Base-by-base conservation (phyloP, 106 monocot genomes). In the Phalaenopsis aphrodite region DNA sequence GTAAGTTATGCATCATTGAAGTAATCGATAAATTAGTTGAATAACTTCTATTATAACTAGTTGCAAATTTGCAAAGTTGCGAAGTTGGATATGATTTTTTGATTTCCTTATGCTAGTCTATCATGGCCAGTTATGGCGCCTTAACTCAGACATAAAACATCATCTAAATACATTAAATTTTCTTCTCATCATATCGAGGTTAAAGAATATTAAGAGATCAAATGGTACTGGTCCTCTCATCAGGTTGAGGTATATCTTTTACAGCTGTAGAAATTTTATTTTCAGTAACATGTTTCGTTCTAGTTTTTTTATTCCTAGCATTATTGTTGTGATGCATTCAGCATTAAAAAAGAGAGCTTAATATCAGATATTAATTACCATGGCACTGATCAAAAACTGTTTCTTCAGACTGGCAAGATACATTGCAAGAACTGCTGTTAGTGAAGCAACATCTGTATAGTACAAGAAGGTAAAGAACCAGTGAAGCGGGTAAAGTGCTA, bases 391-490 rank as follows among this genome's bases (percentile, higher is more conserved):
- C 87, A 88, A 93, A 78, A 87, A 89, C 0, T 75, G 61, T 72
- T 76, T 87, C 84, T 87, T 99, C 78, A 99, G 79, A 85, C 88
- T 81, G 75, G 89, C 84, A 73, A 99, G 78, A 79, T 90, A 89
- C 91, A 88, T 99, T 41, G 93, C 98, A 73, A 99, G 81, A 84
- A 95, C 91, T 56, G 88, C 88, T 65, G 93, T 80, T 52, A 93
- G 78, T 81, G 98, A 99, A 79, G 95, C 91, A 17, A 93, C 93
- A 91, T 95, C 98, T 61, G 98, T 95, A 79, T 95, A 99, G 75
- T 93, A 95, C 41, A 99, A 87, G 83, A 99, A 99, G 78, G 93
- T 84, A 81, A 95, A 99, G 88, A 99, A 99, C 92, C 98, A 99
- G 56, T 95, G 92, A 81, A 95, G 66, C 42, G 98, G 98, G 77